Conservation (phyloP, 768 basidiomycete genomes). For the Pleurotus giganteus region DNA sequence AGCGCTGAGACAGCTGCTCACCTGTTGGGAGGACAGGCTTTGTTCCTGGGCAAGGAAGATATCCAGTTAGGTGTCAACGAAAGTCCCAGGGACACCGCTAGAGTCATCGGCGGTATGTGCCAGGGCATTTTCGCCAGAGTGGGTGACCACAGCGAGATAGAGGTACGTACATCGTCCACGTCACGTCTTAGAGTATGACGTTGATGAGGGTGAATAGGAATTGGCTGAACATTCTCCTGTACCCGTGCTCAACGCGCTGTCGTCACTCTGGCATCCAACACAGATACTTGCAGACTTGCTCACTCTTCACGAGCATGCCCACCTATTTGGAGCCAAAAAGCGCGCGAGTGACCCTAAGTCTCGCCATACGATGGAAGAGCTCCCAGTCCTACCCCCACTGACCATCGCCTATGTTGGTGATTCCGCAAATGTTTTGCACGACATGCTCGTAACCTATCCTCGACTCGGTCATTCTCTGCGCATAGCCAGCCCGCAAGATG, state of each 20-base stretch:
- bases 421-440: slow-evolving; percentile 92
- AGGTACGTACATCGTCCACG: slow-evolving; percentile 47
- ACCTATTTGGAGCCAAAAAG: slow-evolving; percentile 49
- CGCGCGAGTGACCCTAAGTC: slow-evolving; percentile 16
- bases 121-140: slow-evolving; percentile 98
- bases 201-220: slow-evolving; percentile 54
- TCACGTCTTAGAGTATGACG: not conserved
- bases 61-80: slow-evolving; percentile 98
- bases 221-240: slow-evolving; percentile 88
- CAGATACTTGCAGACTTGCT: slow-evolving; percentile 93
- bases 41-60: slow-evolving; percentile 88
- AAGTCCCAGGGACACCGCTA: slow-evolving; percentile 75
- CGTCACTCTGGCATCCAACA: slow-evolving; percentile 94
- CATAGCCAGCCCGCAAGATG: slow-evolving; percentile 72
- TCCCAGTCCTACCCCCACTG: slow-evolving; percentile 67
- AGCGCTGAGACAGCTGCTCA: slow-evolving; percentile 80
- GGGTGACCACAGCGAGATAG: slow-evolving; percentile 88
- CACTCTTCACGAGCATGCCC: slow-evolving; percentile 77
- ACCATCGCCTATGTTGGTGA: slow-evolving; percentile 95
- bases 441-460: slow-evolving; percentile 95
- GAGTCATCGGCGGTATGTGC: slow-evolving; percentile 92
- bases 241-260: slow-evolving; percentile 95
- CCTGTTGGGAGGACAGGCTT: slow-evolving; percentile 81
- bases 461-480: slow-evolving; percentile 85
- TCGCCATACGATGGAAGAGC: slow-evolving; percentile 7